Conservation (phyloP, 345 rosid genomes). For the Durio zibethinus region DNA sequence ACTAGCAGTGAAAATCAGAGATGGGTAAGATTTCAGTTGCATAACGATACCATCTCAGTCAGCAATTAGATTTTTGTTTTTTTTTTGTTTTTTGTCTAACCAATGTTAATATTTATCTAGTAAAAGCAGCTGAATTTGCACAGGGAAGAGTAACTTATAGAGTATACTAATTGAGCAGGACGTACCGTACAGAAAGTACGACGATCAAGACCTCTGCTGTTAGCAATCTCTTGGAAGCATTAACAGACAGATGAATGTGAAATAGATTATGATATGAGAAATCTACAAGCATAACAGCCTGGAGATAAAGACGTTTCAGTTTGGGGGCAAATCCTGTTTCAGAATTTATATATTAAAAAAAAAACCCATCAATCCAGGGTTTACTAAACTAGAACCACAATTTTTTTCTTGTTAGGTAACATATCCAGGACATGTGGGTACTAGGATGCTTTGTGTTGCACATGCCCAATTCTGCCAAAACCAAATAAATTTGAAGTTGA, state of each 20-base stretch:
- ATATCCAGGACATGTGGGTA: neutral
- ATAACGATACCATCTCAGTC: neutral
- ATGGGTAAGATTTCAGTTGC: neutral
- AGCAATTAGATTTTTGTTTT: neutral
- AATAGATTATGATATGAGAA: neutral
- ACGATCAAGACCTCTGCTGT: neutral
- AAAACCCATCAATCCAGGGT: neutral
- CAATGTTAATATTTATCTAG: neutral
- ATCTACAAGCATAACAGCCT: neutral
- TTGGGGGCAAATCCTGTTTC: neutral
- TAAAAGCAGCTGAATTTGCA: neutral
- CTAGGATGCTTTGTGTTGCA: neutral
- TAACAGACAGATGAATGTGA: neutral
- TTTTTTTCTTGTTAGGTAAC: neutral
- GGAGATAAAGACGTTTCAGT: neutral
- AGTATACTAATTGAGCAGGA: neutral
- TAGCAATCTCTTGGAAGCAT: neutral
- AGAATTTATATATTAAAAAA: too few species aligned
- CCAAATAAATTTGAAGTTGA: neutral
- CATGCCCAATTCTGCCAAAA: neutral
- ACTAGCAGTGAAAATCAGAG: neutral
- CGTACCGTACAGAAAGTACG: neutral
- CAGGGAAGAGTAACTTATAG: neutral
- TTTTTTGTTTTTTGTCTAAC: neutral
- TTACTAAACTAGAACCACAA: neutral